Evolutionary conservation across 768 basidiomycete species (phyloP).

Genomic region (Suillus clintonianus): DNA sequence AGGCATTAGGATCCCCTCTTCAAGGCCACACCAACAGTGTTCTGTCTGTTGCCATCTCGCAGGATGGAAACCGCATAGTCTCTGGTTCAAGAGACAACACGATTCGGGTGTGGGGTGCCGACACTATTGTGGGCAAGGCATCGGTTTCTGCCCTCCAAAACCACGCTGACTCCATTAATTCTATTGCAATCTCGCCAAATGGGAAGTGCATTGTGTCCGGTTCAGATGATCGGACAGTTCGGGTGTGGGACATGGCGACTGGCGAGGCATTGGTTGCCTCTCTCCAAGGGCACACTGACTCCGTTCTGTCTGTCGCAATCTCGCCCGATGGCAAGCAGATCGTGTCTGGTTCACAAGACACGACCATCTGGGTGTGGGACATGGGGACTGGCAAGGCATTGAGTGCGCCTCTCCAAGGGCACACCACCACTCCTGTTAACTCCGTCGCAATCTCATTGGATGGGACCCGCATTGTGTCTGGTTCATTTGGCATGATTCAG

Average conservation of each 20-base stretch:
- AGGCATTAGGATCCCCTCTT: neutral
- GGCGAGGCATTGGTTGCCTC: too few relatives aligned
- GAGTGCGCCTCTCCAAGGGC: too few relatives aligned
- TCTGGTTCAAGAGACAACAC: conserved; percentile 5
- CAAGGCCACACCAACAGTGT: neutral
- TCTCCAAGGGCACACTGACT: neutral
- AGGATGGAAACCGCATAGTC: neutral
- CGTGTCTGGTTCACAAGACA: conserved; percentile 2
- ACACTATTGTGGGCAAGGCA: too few relatives aligned
- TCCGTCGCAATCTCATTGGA: too few relatives aligned
- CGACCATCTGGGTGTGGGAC: neutral
- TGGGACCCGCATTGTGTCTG: too few relatives aligned
- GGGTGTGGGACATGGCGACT: neutral
- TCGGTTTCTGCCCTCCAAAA: too few relatives aligned
- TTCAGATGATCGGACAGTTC: neutral
- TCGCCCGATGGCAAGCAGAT: conserved; percentile 9
- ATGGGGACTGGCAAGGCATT: neutral
- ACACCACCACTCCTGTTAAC: too few relatives aligned
- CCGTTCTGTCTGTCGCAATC: conserved; percentile 11
- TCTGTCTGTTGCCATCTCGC: conserved; percentile 1
- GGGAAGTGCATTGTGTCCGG: neutral
- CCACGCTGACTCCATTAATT: neutral
- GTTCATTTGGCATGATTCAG: too few relatives aligned
- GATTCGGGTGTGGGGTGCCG: conserved; percentile 1
- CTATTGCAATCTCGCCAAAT: conserved; percentile 2